Base-by-base conservation (phyloP, 2,329 filamentous ascomycete genomes). In the Aureobasidium leucospermi region DNA sequence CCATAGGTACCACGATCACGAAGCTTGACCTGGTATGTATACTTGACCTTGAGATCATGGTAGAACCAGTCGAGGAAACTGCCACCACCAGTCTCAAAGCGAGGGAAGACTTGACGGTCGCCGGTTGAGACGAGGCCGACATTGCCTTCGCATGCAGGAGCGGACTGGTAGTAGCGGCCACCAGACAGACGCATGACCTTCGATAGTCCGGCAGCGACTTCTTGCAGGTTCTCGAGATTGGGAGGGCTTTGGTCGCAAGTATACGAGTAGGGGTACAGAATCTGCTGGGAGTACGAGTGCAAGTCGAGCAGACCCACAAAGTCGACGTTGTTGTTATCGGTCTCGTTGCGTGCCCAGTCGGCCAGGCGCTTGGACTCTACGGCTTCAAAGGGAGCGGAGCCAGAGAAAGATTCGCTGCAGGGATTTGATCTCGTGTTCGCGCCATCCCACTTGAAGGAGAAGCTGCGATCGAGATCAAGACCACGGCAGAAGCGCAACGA, bases 31-130 rank as follows among this genome's bases (percentile, higher is more conserved):
- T 97, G 94, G 71, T 95, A 97, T 61, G 90, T 89, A 71, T 90
- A 96, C 63, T 84, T 85, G 16, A 93, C 89, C 48, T 81, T 78
- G 62, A 97, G 75, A 67, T 95, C 88, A 66, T 96, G 89, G 71
- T 96, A 96, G 74, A 99, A 96, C 85, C 89, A 97, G 73, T 97
- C 94, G 43, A 97, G 84, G 1, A 89, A 90, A 51, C 89, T 92
- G 2, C 93, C 93, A 41, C 93, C 92, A 3, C 86, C 85, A 0
- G 82, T 82, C 69, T 94, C 89, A 63, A 92, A 83, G 41, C 84
- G 78, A 3, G 78, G 78, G 23, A 78, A 74, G 6, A 75, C 62
- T 58, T 70, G 66, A 45, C 68, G 67, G 39, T 70, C 70, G 3
- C 58, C 65, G 60, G 68, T 65, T 62, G 68, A 66, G 38, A 65